Evolutionary conservation across 2,329 filamentous ascomycete species (phyloP).

Genomic region (Cercospora zeina): DNA sequence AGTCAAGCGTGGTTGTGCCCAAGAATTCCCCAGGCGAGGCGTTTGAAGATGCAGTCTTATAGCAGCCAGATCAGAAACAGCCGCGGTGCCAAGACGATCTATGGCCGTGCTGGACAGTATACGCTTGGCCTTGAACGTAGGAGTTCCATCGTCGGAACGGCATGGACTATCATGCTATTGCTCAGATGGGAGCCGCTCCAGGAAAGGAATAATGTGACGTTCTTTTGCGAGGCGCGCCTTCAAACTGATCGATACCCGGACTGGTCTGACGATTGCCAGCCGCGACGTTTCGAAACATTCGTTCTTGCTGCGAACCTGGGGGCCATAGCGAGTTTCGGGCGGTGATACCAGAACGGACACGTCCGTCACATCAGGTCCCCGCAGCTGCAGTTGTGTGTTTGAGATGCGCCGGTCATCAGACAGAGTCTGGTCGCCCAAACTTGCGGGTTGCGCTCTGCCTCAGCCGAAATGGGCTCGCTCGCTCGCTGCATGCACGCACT

Average conservation of each 20-base stretch:
- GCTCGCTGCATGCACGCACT: neutral
- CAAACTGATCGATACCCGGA: neutral
- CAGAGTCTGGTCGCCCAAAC: neutral
- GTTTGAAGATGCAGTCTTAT: neutral
- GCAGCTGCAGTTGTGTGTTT: neutral
- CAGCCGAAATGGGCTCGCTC: neutral
- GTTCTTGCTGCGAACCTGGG: neutral
- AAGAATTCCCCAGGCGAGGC: neutral
- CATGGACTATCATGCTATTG: neutral
- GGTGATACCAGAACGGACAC: neutral
- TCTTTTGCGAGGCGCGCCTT: neutral
- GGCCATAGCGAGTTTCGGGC: neutral
- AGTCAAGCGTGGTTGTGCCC: slow-evolving; percentile 15
- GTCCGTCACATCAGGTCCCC: neutral
- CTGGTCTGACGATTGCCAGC: neutral
- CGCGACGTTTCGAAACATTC: neutral
- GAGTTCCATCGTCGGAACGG: neutral
- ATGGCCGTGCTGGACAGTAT: too few species aligned
- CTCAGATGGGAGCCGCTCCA: neutral
- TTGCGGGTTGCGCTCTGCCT: neutral
- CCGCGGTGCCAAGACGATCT: neutral
- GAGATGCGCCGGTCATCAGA: neutral
- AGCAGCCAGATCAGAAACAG: neutral
- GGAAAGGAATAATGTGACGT: neutral
- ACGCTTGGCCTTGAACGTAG: too few species aligned